These are phyloP conservation scores for Nicotiana obtusifolia DNA, from an alignment of 257 asterid species.

Conservation along the genomic window DNA sequence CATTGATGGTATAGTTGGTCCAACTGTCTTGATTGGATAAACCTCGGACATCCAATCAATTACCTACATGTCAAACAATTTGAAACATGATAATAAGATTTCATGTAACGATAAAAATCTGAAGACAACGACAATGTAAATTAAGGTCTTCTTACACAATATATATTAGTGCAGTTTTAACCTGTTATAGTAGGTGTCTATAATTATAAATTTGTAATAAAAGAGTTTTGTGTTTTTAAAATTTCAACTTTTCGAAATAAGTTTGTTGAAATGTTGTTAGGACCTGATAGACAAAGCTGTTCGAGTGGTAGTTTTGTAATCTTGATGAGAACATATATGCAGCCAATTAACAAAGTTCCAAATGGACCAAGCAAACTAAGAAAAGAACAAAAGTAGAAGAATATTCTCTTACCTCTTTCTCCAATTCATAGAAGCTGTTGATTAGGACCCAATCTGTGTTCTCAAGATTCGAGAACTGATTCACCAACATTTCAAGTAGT, in stretches of 20 bases:
- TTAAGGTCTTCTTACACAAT: too few relatives aligned
- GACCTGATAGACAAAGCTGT: too few relatives aligned
- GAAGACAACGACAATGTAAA: too few relatives aligned
- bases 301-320: neutral
- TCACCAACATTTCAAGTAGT: neutral
- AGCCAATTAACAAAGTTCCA: neutral
- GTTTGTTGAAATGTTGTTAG: too few relatives aligned
- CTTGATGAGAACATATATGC: neutral
- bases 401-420: conserved; percentile 22
- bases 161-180: too few relatives aligned
- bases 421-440: conserved; percentile 32
- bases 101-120: neutral
- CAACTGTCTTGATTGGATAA: neutral
- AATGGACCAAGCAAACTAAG: neutral
- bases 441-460: conserved; percentile 32
- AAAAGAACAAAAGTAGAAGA: neutral
- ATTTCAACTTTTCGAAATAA: too few relatives aligned
- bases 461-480: conserved; percentile 23
- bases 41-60: neutral
- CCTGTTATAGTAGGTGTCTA: too few relatives aligned
- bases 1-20: conserved; percentile 1
- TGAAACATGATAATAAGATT: neutral
- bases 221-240: too few relatives aligned
- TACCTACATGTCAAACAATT: neutral
- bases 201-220: too few relatives aligned